Evolutionary conservation across 176 grass and related monocot species (phyloP).

Genomic region (Juncus effusus): DNA sequence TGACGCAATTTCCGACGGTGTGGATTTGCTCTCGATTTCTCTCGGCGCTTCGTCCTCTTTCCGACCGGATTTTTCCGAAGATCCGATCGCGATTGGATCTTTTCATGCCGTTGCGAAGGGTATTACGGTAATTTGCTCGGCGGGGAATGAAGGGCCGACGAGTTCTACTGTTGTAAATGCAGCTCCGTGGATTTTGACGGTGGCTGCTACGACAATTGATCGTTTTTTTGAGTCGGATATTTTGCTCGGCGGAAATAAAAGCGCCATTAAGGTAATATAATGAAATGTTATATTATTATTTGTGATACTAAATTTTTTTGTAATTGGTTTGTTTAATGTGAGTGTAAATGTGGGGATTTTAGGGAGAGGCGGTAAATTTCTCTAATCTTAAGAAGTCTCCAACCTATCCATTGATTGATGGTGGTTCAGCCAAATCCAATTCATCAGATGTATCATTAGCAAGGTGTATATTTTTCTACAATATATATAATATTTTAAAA

Average conservation of each 20-base stretch:
- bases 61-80: slow-evolving; percentile 45
- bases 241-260: slow-evolving; percentile 52
- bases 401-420: slow-evolving; percentile 63
- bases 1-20: slow-evolving; percentile 66
- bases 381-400: slow-evolving; percentile 58
- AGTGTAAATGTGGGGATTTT: background rate
- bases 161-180: slow-evolving; percentile 55
- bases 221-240: slow-evolving; percentile 84
- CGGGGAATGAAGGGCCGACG: slow-evolving; percentile 64
- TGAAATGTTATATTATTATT: background rate
- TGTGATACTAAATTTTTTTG: background rate
- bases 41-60: slow-evolving; percentile 39
- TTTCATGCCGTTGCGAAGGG: slow-evolving; percentile 80
- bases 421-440: slow-evolving; percentile 51
- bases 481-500: background rate
- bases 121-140: slow-evolving; percentile 67
- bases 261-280: slow-evolving; percentile 39
- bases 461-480: slow-evolving; percentile 39
- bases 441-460: slow-evolving; percentile 46
- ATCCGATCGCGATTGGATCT: slow-evolving; percentile 75
- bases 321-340: background rate
- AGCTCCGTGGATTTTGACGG: slow-evolving; percentile 84
- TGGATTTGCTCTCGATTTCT: slow-evolving; percentile 64
- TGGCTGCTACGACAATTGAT: slow-evolving; percentile 78
- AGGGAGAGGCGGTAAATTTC: slow-evolving; percentile 89